A percentile compares a stretch with the other conserved stretches of the same genome.
These are phyloP conservation scores for Raffaelea arxii DNA, from an alignment of 2,329 filamentous ascomycete species.

Conservation along the genomic window DNA sequence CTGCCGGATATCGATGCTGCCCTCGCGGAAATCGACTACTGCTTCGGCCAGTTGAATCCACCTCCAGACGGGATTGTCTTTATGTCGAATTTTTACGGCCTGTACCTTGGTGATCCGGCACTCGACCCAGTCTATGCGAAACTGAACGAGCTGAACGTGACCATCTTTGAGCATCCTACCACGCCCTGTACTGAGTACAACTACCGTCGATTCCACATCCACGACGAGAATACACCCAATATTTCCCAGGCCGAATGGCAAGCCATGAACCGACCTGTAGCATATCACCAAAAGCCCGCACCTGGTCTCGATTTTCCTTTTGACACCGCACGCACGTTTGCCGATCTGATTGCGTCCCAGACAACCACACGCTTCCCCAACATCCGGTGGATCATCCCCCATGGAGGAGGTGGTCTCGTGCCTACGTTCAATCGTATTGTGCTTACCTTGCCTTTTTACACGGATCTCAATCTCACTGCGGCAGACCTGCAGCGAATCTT, in stretches of 20 bases:
- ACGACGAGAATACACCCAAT: slow-evolving; percentile 3
- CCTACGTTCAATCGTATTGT: slow-evolving; percentile 2
- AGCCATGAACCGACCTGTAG: slow-evolving; percentile 12
- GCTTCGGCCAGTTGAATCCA: slow-evolving; percentile 26
- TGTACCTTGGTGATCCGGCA: slow-evolving; percentile 37
- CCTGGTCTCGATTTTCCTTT: slow-evolving; percentile 16
- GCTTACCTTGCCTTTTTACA: neutral
- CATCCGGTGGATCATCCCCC: slow-evolving; percentile 5
- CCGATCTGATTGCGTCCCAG: slow-evolving; percentile 7
- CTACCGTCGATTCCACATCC: slow-evolving; percentile 3
- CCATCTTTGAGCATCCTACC: slow-evolving; percentile 46
- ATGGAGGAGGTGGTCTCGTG: slow-evolving; percentile 4
- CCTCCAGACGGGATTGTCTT: slow-evolving; percentile 39
- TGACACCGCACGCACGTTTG: slow-evolving; percentile 12
- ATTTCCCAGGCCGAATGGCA: slow-evolving; percentile 9
- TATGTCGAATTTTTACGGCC: slow-evolving; percentile 41
- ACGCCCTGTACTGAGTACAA: slow-evolving; percentile 28
- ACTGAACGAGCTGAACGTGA: slow-evolving; percentile 33
- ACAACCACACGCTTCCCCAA: slow-evolving; percentile 2
- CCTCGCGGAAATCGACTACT: slow-evolving; percentile 35
- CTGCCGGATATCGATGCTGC: slow-evolving; percentile 37
- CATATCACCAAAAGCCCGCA: slow-evolving; percentile 8
- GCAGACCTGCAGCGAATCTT: slow-evolving; percentile 20
- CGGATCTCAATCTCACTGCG: slow-evolving; percentile 15
- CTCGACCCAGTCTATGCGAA: slow-evolving; percentile 37